Conservation (phyloP, 2,329 filamentous ascomycete genomes). For the Trichoderma breve region DNA sequence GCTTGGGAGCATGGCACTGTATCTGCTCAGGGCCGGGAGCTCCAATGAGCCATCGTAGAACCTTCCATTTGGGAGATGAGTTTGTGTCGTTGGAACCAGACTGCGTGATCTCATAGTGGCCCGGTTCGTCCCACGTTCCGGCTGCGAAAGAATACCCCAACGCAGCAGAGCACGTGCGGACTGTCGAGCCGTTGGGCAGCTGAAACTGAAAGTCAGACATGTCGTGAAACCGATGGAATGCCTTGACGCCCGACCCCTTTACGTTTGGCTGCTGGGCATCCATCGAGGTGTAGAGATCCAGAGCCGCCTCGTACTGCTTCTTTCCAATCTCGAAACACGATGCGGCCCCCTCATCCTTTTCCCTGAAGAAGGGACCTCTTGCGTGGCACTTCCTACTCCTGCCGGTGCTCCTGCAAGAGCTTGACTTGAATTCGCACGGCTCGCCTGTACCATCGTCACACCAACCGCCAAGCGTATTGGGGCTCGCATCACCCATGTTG, state of each 20-base stretch:
- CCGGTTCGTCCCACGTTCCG: conserved; percentile 85
- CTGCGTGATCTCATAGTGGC: conserved; percentile 86
- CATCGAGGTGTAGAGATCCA: conserved; percentile 49
- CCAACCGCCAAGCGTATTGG: conserved; percentile 79
- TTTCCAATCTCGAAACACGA: conserved; percentile 74
- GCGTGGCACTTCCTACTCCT: conserved; percentile 67
- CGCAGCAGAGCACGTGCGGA: conserved; percentile 77
- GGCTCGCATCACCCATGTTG: conserved; percentile 85
- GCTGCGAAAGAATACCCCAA: conserved; percentile 88
- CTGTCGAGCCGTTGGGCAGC: conserved; percentile 67
- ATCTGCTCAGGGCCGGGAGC: conserved; percentile 66
- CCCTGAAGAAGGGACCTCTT: conserved; percentile 64
- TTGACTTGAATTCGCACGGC: conserved; percentile 70
- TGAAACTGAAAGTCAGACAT: conserved; percentile 71
- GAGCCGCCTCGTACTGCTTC: conserved; percentile 62
- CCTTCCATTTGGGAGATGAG: conserved; percentile 72
- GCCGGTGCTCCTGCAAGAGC: conserved; percentile 66
- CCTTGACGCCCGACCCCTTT: conserved; percentile 64
- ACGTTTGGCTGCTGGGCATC: conserved; percentile 48
- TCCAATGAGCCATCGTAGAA: conserved; percentile 69
- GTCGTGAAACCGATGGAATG: conserved; percentile 79
- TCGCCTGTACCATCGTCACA: conserved; percentile 78
- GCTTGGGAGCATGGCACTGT: conserved; percentile 76
- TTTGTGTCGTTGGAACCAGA: conserved; percentile 69
- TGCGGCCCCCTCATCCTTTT: conserved; percentile 67